A percentile compares a stretch with the other conserved stretches of the same genome.
phyloP scores from a whole-genome alignment of 2,329 filamentous ascomycete species.

The Fusarium torreyae region DNA sequence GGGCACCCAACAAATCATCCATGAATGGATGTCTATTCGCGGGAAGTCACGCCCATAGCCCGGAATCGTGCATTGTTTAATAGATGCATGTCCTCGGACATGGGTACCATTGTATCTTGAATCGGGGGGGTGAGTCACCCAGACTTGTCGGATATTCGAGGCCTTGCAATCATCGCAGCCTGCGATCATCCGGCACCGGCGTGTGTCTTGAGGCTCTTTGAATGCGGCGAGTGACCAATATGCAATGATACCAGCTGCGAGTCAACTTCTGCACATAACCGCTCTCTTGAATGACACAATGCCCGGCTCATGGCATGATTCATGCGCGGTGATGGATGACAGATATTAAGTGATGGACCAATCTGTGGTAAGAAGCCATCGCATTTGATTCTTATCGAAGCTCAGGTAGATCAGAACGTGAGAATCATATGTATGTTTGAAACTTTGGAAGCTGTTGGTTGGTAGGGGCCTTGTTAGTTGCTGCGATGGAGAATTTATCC shows the following conservation, averaged over 20 bases:
- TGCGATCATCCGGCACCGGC: neutral
- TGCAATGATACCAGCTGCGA: conserved; percentile 12
- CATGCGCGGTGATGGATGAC: conserved; percentile 12
- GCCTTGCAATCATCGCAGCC: conserved; percentile 4
- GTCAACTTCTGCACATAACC: conserved; percentile 28
- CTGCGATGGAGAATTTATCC: neutral
- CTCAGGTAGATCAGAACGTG: neutral
- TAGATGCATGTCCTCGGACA: neutral
- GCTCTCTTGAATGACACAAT: conserved; percentile 32
- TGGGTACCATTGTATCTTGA: neutral
- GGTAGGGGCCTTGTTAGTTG: neutral
- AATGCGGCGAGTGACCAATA: conserved; percentile 8
- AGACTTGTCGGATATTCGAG: conserved; percentile 9
- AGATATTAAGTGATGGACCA: conserved; percentile 1
- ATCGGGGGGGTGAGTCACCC: conserved; percentile 1
- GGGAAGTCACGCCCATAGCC: conserved; percentile 24
- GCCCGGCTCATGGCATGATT: conserved; percentile 22
- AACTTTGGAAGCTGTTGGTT: neutral
- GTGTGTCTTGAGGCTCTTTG: conserved; percentile 25
- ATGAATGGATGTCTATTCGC: conserved; percentile 19
- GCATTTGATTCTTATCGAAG: neutral
- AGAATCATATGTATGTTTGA: too few relatives aligned
- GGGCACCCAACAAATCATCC: conserved; percentile 8
- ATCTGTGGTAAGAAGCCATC: neutral
- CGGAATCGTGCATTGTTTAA: conserved; percentile 30